Percentiles rank a stretch among this genome's conserved stretches.
Conservation (phyloP, 176 grass and related monocot genomes). For the Leersia perrieri region DNA sequence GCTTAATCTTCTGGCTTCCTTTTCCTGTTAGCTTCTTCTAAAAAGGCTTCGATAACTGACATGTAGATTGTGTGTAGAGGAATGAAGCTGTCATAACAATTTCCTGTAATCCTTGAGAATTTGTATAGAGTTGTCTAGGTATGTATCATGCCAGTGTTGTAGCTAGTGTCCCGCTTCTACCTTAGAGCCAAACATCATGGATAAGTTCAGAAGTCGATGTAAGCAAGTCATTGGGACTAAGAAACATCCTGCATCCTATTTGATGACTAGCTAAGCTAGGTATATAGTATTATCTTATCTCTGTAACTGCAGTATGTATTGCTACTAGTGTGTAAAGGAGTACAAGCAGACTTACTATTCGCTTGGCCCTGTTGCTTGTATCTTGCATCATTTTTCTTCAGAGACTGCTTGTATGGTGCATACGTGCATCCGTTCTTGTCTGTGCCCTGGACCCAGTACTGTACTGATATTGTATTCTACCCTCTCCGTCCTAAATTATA, state of each 20-base stretch:
- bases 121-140: slow-evolving; percentile 34
- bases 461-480: neutral
- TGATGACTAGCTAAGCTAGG: slow-evolving; percentile 3
- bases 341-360: neutral
- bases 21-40: neutral
- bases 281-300: neutral
- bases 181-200: slow-evolving; percentile 5
- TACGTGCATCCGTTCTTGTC: neutral
- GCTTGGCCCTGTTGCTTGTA: neutral
- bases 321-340: neutral
- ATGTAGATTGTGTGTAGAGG: slow-evolving; percentile 23
- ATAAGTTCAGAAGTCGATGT: neutral
- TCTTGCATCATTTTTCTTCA: neutral
- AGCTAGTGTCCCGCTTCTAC: neutral
- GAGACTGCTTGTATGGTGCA: neutral
- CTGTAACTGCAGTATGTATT: neutral
- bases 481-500: too few relatives aligned
- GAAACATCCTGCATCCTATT: neutral
- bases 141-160: neutral
- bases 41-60: slow-evolving; percentile 17
- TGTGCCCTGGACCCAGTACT: neutral
- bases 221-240: slow-evolving; percentile 1
- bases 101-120: slow-evolving; percentile 14
- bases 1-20: slow-evolving; percentile 13
- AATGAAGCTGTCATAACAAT: slow-evolving; percentile 12